A percentile compares a stretch with the other conserved stretches of the same genome.
Conservation (phyloP, 305 asterid species). For the Solanum hybrid region DNA sequence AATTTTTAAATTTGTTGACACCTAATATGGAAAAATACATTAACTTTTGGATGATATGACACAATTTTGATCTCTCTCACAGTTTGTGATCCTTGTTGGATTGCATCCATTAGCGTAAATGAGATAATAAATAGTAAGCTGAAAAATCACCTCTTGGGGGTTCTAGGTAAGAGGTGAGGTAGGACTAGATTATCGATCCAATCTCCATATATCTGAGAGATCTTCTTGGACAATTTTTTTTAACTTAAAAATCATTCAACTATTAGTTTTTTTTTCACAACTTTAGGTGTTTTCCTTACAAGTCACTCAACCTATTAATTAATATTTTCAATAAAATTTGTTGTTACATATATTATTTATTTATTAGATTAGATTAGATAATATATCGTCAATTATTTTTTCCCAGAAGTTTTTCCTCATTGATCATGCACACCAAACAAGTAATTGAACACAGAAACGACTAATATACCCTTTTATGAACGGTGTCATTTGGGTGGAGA, state of each 20-base stretch:
- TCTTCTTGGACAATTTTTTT: not conserved
- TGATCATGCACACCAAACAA: no score
- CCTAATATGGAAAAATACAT: not conserved
- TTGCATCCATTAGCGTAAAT: not conserved
- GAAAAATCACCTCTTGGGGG: not conserved
- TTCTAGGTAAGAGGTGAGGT: not conserved
- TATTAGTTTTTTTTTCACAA: not conserved
- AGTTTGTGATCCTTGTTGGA: not conserved
- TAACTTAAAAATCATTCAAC: not conserved
- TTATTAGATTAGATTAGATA: no score
- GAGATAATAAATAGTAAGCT: not conserved
- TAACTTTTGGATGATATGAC: not conserved
- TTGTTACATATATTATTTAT: no score
- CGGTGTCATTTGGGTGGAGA: no score
- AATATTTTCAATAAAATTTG: no score
- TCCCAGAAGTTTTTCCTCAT: no score
- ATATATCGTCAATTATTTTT: no score
- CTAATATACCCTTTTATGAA: no score
- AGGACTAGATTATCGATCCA: not conserved
- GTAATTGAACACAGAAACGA: no score
- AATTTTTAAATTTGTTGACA: not conserved
- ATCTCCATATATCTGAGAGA: not conserved
- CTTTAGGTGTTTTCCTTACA: not conserved
- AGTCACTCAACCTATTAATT: not conserved
- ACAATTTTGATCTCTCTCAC: not conserved